phyloP scores from a whole-genome alignment of 2,329 filamentous ascomycete species.

The Aspergillus pseudoterreus region DNA sequence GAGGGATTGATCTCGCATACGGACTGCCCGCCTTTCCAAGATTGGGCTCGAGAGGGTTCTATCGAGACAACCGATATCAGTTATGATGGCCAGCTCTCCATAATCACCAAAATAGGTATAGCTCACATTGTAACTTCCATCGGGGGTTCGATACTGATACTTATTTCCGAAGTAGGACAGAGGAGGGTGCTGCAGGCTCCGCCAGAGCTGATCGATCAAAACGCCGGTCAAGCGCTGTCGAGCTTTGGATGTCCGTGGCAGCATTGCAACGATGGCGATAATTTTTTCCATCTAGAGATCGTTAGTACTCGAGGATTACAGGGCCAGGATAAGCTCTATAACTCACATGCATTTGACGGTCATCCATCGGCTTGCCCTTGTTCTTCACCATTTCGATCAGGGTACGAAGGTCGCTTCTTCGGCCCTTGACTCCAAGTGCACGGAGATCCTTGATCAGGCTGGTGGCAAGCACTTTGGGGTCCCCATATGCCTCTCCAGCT shows the following conservation, averaged over 20 bases:
- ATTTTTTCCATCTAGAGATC: constrained; percentile 5
- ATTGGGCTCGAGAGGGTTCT: constrained; percentile 5
- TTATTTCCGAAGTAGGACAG: constrained; percentile 7
- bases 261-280: constrained; percentile 3
- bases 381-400: constrained; percentile 7
- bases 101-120: background rate
- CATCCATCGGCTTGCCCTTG: constrained; percentile 9
- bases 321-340: background rate
- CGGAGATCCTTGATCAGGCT: constrained; percentile 65
- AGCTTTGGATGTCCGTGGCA: constrained; percentile 5
- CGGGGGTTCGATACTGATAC: constrained; percentile 7
- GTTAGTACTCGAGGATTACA: background rate
- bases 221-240: constrained; percentile 4
- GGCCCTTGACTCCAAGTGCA: constrained; percentile 58
- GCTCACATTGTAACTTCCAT: constrained; percentile 7
- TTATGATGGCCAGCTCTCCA: background rate
- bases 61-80: background rate
- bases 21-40: constrained; percentile 7
- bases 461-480: constrained; percentile 54
- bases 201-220: constrained; percentile 6
- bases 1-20: constrained; percentile 9
- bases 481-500: constrained; percentile 7
- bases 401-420: constrained; percentile 5
- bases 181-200: constrained; percentile 8
- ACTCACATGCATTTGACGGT: constrained; percentile 7